These are phyloP conservation scores for Pythium vanterpoolii DNA, from an alignment of 352 stramenopile genomes.

Conservation along the genomic window DNA sequence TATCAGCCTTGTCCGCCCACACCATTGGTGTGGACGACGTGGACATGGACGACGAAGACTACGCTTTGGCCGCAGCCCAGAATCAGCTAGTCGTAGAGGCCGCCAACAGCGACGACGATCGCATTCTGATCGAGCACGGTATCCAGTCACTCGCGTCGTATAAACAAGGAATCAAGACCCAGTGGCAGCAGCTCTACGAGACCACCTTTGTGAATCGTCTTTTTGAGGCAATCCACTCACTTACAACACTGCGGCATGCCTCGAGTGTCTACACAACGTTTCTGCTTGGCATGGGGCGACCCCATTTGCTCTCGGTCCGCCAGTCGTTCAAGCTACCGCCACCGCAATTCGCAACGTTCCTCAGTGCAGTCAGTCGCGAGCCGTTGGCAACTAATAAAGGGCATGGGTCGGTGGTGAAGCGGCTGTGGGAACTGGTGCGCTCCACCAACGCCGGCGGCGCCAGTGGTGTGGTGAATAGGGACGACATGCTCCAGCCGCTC, in stretches of 20 bases:
- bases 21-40: constrained; percentile 6
- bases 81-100: background rate
- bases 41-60: constrained; percentile 25
- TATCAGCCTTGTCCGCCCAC: background rate
- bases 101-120: background rate
- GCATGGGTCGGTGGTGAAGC: constrained; percentile 21
- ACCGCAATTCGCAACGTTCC: constrained; percentile 38
- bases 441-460: constrained; percentile 10
- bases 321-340: constrained; percentile 45
- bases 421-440: constrained; percentile 40
- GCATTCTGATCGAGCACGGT: background rate
- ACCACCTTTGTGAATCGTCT: constrained; percentile 35
- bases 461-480: background rate
- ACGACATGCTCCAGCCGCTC: constrained; percentile 37
- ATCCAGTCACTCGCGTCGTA: constrained; percentile 11
- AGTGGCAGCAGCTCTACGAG: constrained; percentile 46
- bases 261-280: constrained; percentile 40
- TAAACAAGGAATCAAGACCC: constrained; percentile 25
- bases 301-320: constrained; percentile 44
- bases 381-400: background rate
- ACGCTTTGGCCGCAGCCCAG: background rate
- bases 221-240: constrained; percentile 21
- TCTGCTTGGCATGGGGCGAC: constrained; percentile 36
- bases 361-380: constrained; percentile 49
- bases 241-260: constrained; percentile 23